Percentiles rank a stretch among this genome's conserved stretches.
Conservation (phyloP, 345 rosid genomes). For the Eutrema yunnanense region DNA sequence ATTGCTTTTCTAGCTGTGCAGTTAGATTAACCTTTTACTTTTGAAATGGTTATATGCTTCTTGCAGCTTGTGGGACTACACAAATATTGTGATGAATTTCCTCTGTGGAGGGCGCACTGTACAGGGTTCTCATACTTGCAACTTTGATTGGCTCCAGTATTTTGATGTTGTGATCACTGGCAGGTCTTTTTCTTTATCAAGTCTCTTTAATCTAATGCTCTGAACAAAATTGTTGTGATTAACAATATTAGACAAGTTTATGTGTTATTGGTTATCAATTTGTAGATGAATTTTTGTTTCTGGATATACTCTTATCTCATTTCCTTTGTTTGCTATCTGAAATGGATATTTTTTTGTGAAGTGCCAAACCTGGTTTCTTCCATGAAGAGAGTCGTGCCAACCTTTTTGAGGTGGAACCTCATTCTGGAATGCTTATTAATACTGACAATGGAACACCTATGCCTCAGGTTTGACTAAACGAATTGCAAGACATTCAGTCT, state of each 20-base stretch:
- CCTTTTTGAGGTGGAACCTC: conserved; percentile 86
- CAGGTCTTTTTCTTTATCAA: conserved; percentile 44
- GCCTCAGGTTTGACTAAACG: conserved; percentile 59
- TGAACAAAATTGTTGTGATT: background rate
- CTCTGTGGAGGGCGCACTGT: conserved; percentile 52
- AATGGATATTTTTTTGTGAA: conserved; percentile 32
- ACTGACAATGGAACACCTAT: conserved; percentile 95
- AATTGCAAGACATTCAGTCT: background rate
- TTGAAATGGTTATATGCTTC: background rate
- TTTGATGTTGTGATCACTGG: conserved; percentile 95
- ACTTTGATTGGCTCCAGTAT: conserved; percentile 85
- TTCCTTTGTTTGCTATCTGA: background rate
- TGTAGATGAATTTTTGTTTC: background rate
- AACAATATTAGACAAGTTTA: background rate
- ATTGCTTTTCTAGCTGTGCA: background rate
- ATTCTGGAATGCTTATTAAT: conserved; percentile 80
- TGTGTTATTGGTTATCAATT: background rate
- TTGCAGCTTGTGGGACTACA: conserved; percentile 98
- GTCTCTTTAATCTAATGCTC: conserved; percentile 6
- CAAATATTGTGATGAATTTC: conserved; percentile 92
- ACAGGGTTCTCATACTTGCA: conserved; percentile 40
- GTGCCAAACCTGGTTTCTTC: conserved; percentile 96
- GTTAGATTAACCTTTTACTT: background rate
- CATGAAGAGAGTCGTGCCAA: conserved; percentile 80
- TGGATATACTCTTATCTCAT: background rate